Conservation (phyloP, 1,284 basidiomycete species). For the Leucoagaricus sp. region DNA sequence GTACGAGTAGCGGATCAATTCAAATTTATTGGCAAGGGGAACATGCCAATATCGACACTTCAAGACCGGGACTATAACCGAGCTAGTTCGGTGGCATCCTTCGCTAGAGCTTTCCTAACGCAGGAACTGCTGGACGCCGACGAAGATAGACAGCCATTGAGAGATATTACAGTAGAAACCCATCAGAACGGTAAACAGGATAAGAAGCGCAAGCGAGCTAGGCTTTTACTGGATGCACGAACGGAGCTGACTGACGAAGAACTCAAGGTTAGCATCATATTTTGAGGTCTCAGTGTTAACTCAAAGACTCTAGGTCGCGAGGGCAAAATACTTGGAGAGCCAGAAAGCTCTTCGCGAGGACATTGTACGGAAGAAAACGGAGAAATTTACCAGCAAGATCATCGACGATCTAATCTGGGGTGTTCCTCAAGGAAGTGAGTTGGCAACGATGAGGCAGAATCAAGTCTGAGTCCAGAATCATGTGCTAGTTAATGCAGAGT, state of each 20-base stretch:
- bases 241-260: conserved; percentile 81
- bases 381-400: conserved; percentile 54
- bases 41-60: conserved; percentile 6
- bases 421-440: conserved; percentile 64
- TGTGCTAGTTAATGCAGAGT: conserved; percentile 58
- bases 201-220: conserved; percentile 42
- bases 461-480: neutral
- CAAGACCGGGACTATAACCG: conserved; percentile 13
- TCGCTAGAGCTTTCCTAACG: conserved; percentile 40
- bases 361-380: conserved; percentile 50
- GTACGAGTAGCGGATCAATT: neutral
- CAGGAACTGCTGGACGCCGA: conserved; percentile 31
- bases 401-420: conserved; percentile 69
- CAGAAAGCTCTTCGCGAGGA: conserved; percentile 57
- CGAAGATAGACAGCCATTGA: conserved; percentile 25
- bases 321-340: conserved; percentile 63
- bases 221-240: conserved; percentile 57
- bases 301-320: conserved; percentile 47
- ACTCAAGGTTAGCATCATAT: conserved; percentile 51
- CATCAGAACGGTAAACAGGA: conserved; percentile 18
- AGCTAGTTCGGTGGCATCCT: conserved; percentile 33
- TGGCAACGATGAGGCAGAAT: neutral
- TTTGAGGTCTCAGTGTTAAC: neutral
- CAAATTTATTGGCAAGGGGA: conserved; percentile 6
- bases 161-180: conserved; percentile 31